A percentile compares a stretch with the other conserved stretches of the same genome.
Conservation (phyloP, 768 basidiomycete species). For the Rhodotorula paludigena region DNA sequence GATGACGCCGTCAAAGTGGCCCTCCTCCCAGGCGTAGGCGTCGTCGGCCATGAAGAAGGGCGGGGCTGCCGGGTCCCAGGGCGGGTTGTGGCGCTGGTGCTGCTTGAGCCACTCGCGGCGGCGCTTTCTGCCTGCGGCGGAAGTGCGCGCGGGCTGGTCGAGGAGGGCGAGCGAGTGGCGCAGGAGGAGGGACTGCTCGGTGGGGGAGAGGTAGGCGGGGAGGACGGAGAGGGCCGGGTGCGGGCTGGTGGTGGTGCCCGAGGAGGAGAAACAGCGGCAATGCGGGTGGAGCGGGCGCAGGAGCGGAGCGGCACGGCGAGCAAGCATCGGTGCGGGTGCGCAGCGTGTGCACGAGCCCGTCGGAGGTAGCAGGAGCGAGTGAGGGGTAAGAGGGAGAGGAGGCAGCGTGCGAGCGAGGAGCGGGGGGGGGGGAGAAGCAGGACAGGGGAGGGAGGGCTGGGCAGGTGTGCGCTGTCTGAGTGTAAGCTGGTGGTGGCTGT, state of each 20-base stretch:
- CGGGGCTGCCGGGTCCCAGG: neutral
- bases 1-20: slow-evolving; percentile 41
- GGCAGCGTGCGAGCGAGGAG: too few relatives aligned
- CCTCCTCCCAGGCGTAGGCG: slow-evolving; percentile 34
- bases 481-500: too few relatives aligned
- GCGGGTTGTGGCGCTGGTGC: slow-evolving; percentile 18
- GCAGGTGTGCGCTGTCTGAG: too few relatives aligned
- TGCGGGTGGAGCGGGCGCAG: neutral
- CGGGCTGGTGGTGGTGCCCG: neutral
- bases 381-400: too few relatives aligned
- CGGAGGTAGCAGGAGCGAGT: too few relatives aligned
- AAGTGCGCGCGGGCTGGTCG: slow-evolving; percentile 21
- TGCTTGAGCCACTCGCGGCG: slow-evolving; percentile 29
- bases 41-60: slow-evolving; percentile 30
- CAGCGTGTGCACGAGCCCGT: too few relatives aligned
- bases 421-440: too few relatives aligned
- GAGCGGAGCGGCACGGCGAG: too few relatives aligned
- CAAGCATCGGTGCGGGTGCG: too few relatives aligned
- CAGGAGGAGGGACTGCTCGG: slow-evolving; percentile 25
- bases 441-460: too few relatives aligned
- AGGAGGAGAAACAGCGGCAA: neutral
- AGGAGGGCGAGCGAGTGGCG: slow-evolving; percentile 19
- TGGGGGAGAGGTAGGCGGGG: slow-evolving; percentile 4
- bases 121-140: slow-evolving; percentile 7
- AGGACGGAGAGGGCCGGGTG: slow-evolving; percentile 20